Base-by-base conservation (phyloP, 768 basidiomycete genomes). In the Phanerodontia chrysosporium region DNA sequence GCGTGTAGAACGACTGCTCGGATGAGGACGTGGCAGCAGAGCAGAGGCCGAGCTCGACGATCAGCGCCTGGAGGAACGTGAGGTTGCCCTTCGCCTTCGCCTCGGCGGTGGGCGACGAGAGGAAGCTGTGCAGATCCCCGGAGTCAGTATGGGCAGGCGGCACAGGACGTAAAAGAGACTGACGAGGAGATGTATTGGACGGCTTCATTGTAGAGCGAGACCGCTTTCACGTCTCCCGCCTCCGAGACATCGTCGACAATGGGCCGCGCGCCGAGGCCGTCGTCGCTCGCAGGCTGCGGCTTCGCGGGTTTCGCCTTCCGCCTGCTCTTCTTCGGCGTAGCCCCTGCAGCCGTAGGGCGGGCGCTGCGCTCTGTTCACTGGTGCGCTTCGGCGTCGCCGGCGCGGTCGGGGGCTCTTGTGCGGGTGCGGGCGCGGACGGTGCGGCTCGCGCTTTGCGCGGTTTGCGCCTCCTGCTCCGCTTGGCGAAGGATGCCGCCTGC, bases 21-120 rank as follows among this genome's bases (percentile, higher is more conserved):
- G 59, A 48, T 45, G 49, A 36, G 36, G 62, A 7, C 45, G 49
- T 16, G 9, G 64, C 44, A 13, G 65, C 22, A 28, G 68, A 55
- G 55, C 58, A 67, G 44, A 75, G 74, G n/a, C 89, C 89, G n/a
- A 92, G 77, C 72, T 92, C 90, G 60, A 91, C 76, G 63, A 90
- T 84, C 59, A 92, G 80, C 0, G 88, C 84, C 58, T 90, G 90
- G 6, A 91, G 76, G 39, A 92, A 75, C 6, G 80, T 76, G 35
- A 92, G 80, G 39, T 82, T 76, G 54, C 78, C 79, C 9, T 76
- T 73, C 5, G 74, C 70, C 61, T 78, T 74, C 25, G 66, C 58
- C 16, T 75, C 77, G 5, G 69, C 29, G 27, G 76, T 70, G 1
- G 83, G 79, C 60, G 79, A 78, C 1, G 78, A 76, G 39, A 87